Base-by-base conservation (phyloP, 202 grass and related monocot genomes). In the Panicum virgatum region DNA sequence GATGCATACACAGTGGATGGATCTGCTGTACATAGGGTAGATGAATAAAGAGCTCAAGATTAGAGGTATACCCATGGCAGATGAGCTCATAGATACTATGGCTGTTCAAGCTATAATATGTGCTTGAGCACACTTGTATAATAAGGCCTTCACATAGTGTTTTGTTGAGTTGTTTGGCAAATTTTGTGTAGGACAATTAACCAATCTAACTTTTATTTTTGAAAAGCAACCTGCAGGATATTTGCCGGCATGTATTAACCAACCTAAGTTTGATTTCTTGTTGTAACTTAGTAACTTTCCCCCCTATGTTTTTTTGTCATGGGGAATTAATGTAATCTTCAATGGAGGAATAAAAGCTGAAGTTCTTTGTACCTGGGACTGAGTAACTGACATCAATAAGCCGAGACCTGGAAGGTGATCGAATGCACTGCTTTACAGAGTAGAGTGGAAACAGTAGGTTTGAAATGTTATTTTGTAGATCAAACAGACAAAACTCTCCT, bases 161-260 rank as follows among this genome's bases (percentile, higher is more conserved):
- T 73, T 73, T 47, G 27, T 72, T 51, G 15, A 51, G 16, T 78
- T 85, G 9, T 70, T 78, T 54, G 10, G 48, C 39, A 72, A 11
- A 48, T 87, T 83, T 74, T 80, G 27, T 87, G 48, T 83, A 83
- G 80, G 73, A 19, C 16, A 30, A 54, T 66, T 82, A 70, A 34
- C 44, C 12, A 1, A 77, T 37, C 72, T 82, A 71, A 82, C 79
- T 84, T 37, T 66, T 16, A 5, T 26, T 57, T 45, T 30, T 30
- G 29, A 30, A 2, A 30, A 30, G 29, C 29, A 30, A 30, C 29
- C 29, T 2, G 29, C 29, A 30, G 1, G 29, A 30, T 30, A 1
- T 30, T 30, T 30, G 29, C 2, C 29, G 29, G 29, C 29, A 30
- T 30, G 29, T 54, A 61, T 63, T 82, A 71, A 34, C 45, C 12